Base-by-base conservation (phyloP, 2,329 filamentous ascomycete genomes). In the Monilinia polystroma region DNA sequence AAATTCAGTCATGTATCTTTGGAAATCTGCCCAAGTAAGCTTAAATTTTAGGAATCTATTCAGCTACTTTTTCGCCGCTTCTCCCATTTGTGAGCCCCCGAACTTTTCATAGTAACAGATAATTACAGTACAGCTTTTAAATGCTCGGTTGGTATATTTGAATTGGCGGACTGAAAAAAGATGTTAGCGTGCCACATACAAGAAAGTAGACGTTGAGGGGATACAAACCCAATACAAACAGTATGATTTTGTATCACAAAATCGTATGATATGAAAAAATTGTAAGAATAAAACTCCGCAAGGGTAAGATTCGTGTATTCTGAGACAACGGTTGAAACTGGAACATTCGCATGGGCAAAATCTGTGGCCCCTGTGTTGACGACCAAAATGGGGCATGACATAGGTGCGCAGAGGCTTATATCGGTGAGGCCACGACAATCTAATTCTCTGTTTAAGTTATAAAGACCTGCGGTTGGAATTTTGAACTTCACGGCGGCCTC, bases 321-420 rank as follows among this genome's bases (percentile, higher is more conserved):
- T 32, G 29, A 38, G 29, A 38, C 29, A 55, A 55, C 29, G 18
- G 10, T 11, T 38, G 53, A 38, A 8, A 55, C 32, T 35, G 32
- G 53, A n/a, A 55, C 18, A 12, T 55, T 23, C 20, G 32, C 32
- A 38, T 38, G 12, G 29, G 53, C 53, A 55, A 38, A 38, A 35
- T 35, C 32, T 38, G 53, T 38, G 18, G 16, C 53, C 32, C 53
- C 53, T 55, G 32, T 55, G 18, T 55, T 55, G 29, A 54, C 26
- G 26, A 55, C 53, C 53, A 55, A n/a, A 38, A 55, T 55, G 53
- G 29, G 53, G 18, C 53, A 55, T 55, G 53, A 55, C 53, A 55
- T 38, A 35, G 53, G 53, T n/a, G 53, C 53, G 53, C 53, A 55
- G 53, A 55, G 18, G 8, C 10, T 55, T n/a, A 6, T 55, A 38